Evolutionary conservation across 2,329 filamentous ascomycete genomes (phyloP).

Genomic region (Colletotrichum sp.): DNA sequence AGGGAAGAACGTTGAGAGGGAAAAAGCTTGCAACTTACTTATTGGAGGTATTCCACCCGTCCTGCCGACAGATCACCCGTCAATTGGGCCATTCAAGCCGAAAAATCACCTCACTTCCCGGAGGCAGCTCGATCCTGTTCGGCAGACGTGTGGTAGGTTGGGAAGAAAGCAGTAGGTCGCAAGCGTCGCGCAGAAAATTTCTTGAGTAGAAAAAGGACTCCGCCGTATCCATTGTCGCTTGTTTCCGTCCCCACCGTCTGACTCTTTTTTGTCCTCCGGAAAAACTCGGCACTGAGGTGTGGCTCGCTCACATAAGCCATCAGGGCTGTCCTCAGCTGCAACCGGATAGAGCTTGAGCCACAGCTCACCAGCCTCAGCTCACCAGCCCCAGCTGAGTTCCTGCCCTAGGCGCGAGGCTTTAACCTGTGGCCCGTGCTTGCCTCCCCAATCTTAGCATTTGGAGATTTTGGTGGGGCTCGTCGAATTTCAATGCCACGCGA

Average conservation of each 20-base stretch:
- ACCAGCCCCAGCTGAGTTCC: background rate
- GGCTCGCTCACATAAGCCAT: background rate
- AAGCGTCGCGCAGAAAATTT: conserved; percentile 12
- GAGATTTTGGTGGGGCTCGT: conserved; percentile 1
- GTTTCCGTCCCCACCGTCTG: conserved; percentile 11
- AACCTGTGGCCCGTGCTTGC: background rate
- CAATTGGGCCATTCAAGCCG: conserved; percentile 24
- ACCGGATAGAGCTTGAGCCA: background rate
- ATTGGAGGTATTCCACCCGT: conserved; percentile 23
- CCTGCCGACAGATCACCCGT: conserved; percentile 20
- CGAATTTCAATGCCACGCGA: background rate
- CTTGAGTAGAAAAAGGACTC: conserved; percentile 12
- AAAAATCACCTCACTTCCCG: conserved; percentile 13
- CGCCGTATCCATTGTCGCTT: conserved; percentile 15
- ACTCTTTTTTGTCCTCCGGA: conserved; percentile 1
- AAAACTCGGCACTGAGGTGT: background rate
- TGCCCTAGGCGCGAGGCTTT: background rate
- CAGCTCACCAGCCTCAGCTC: background rate
- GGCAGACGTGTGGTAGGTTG: conserved; percentile 18
- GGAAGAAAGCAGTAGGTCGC: background rate
- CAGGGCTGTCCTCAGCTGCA: background rate
- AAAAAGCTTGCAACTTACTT: conserved; percentile 24
- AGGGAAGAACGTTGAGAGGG: background rate
- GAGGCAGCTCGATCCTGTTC: conserved; percentile 10
- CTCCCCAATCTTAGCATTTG: background rate